A percentile compares a stretch with the other conserved stretches of the same genome.
These are phyloP conservation scores for Trichoderma erinaceum DNA, from an alignment of 495 filamentous ascomycete species.

Conservation along the genomic window DNA sequence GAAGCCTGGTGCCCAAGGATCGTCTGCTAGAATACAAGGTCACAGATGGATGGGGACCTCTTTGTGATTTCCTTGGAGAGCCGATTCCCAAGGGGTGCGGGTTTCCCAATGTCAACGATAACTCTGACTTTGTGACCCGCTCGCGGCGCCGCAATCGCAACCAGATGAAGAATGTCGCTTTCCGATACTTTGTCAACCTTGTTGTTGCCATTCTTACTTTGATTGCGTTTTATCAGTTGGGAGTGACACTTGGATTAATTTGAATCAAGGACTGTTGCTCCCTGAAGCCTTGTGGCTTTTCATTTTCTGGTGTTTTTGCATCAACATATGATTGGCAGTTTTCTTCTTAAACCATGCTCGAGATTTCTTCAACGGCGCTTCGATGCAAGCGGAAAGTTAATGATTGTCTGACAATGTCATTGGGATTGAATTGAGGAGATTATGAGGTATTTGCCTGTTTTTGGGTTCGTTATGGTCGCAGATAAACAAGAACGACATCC, in stretches of 20 bases:
- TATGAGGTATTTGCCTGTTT: too few species aligned
- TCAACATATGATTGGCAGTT: too few species aligned
- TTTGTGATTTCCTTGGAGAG: constrained; percentile 61
- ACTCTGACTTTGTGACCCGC: constrained; percentile 50
- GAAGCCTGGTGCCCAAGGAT: constrained; percentile 21
- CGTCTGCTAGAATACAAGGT: constrained; percentile 57
- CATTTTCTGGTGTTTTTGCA: too few species aligned
- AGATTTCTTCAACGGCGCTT: too few species aligned
- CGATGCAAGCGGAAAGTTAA: too few species aligned
- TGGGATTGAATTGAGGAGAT: too few species aligned
- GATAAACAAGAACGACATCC: too few species aligned
- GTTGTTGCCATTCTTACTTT: neutral
- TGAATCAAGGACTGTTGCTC: neutral
- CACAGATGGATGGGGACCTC: constrained; percentile 59
- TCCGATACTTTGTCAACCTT: constrained; percentile 15
- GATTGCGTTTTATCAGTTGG: neutral
- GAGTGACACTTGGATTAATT: neutral
- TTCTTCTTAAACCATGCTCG: too few species aligned
- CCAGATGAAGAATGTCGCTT: constrained; percentile 55
- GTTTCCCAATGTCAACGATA: constrained; percentile 45
- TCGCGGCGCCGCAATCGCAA: constrained; percentile 52
- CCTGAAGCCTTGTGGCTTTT: too few species aligned
- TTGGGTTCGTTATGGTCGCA: too few species aligned
- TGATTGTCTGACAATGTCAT: too few species aligned
- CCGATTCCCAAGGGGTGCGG: constrained; percentile 44